Evolutionary conservation across 345 rosid genomes (phyloP).

Genomic region (Adansonia digitata): DNA sequence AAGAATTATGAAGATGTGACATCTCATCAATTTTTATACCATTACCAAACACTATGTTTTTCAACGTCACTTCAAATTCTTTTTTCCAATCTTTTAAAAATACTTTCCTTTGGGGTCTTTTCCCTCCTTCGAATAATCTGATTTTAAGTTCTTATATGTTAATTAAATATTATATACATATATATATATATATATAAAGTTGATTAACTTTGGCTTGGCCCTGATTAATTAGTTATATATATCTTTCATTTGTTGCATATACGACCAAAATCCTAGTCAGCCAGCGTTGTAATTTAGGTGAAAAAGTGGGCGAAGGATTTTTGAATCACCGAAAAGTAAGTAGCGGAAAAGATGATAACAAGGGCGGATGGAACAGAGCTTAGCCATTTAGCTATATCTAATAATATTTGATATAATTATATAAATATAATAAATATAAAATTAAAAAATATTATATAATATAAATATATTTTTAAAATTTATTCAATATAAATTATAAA

Average conservation of each 20-base stretch:
- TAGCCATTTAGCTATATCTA: neutral
- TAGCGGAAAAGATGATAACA: neutral
- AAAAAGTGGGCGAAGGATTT: neutral
- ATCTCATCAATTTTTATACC: neutral
- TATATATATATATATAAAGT: neutral
- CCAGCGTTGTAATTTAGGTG: neutral
- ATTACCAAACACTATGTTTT: neutral
- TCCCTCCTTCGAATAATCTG: neutral
- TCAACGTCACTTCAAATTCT: neutral
- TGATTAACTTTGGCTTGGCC: neutral
- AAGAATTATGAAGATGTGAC: slow-evolving; percentile 7
- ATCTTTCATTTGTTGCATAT: neutral
- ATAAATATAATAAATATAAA: no score
- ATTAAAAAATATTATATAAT: no score
- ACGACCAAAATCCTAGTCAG: neutral
- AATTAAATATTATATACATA: no score
- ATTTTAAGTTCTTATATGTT: neutral
- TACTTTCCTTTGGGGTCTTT: neutral
- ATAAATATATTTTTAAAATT: no score
- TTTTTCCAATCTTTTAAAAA: neutral
- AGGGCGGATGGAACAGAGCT: no score
- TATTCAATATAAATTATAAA: no score
- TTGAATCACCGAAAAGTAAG: neutral
- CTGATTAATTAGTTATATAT: neutral
- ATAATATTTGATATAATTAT: no score